Evolutionary conservation across 2,329 filamentous ascomycete genomes (phyloP).

Genomic region (Ophiocordyceps unilateralis): DNA sequence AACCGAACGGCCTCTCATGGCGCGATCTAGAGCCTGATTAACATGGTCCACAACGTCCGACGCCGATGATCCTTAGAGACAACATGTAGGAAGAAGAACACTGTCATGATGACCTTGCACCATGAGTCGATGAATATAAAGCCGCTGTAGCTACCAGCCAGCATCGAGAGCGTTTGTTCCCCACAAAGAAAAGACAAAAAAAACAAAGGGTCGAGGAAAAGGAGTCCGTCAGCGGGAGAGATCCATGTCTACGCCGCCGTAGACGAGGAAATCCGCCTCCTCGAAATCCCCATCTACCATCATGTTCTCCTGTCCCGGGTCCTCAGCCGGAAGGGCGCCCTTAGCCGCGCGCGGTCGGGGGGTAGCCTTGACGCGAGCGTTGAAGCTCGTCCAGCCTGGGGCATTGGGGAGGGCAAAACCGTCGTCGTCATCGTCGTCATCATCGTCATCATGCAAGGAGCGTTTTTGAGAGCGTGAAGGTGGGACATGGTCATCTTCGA

Average conservation of each 20-base stretch:
- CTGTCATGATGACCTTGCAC: not conserved
- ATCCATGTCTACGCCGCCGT: conserved; percentile 23
- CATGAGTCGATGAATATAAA: not conserved
- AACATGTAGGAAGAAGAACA: not conserved
- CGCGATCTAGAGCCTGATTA: no score
- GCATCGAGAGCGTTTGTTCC: not conserved
- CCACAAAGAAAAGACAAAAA: not conserved
- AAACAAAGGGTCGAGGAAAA: not conserved
- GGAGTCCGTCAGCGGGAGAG: conserved; percentile 3
- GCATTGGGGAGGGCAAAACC: not conserved
- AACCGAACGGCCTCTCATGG: no score
- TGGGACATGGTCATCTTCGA: conserved; percentile 8
- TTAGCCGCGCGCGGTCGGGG: conserved; percentile 19
- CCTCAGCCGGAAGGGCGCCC: conserved; percentile 4
- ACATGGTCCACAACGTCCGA: no score
- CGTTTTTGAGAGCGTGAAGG: conserved; percentile 26
- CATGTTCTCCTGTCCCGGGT: conserved; percentile 29
- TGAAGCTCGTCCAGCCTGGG: conserved; percentile 8
- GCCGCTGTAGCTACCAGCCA: not conserved
- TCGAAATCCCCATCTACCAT: conserved; percentile 40
- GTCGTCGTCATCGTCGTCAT: conserved; percentile 12
- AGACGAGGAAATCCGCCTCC: conserved; percentile 49
- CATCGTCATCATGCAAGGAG: conserved; percentile 25
- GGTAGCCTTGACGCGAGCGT: conserved; percentile 29
- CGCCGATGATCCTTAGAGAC: no score